phyloP scores from a whole-genome alignment of 164 flowering plant species.

The Vitis labrusca region DNA sequence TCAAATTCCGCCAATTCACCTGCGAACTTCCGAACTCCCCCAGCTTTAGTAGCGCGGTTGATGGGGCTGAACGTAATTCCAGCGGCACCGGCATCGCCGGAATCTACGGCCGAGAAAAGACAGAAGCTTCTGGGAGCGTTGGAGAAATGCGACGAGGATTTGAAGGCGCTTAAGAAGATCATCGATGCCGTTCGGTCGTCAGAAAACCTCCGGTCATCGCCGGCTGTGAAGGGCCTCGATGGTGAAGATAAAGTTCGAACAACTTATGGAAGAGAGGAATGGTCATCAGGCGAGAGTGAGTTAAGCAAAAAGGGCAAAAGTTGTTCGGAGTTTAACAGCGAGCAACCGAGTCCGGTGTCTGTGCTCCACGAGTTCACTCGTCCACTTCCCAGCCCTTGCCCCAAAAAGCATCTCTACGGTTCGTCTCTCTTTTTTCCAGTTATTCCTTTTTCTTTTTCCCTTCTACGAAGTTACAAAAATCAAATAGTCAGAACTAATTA shows the following conservation, averaged over 20 bases:
- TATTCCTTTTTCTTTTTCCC: not conserved
- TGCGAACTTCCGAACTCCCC: slow-evolving; percentile 9
- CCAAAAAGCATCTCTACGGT: slow-evolving; percentile 8
- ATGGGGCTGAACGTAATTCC: slow-evolving; percentile 37
- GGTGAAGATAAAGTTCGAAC: no score
- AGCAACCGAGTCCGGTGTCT: slow-evolving; percentile 65
- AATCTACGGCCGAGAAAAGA: slow-evolving; percentile 51
- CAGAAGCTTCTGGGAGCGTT: slow-evolving; percentile 57
- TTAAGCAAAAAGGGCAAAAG: slow-evolving; percentile 11
- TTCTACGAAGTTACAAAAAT: not conserved
- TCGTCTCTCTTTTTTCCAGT: slow-evolving; percentile 1
- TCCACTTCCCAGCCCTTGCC: slow-evolving; percentile 4
- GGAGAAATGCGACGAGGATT: slow-evolving; percentile 79
- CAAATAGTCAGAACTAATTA: no score
- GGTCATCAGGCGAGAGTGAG: no score
- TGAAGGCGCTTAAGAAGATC: slow-evolving; percentile 61
- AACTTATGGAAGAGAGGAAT: no score
- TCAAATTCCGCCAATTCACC: slow-evolving; percentile 23
- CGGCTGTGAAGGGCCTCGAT: not conserved
- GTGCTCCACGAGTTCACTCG: slow-evolving; percentile 38
- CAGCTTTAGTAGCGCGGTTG: slow-evolving; percentile 38
- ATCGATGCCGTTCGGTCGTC: slow-evolving; percentile 47
- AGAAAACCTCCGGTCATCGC: slow-evolving; percentile 14
- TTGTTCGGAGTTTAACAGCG: slow-evolving; percentile 19
- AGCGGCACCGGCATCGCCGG: slow-evolving; percentile 6